Conservation (phyloP, 768 basidiomycete genomes). For the Agaricus subrufescens region DNA sequence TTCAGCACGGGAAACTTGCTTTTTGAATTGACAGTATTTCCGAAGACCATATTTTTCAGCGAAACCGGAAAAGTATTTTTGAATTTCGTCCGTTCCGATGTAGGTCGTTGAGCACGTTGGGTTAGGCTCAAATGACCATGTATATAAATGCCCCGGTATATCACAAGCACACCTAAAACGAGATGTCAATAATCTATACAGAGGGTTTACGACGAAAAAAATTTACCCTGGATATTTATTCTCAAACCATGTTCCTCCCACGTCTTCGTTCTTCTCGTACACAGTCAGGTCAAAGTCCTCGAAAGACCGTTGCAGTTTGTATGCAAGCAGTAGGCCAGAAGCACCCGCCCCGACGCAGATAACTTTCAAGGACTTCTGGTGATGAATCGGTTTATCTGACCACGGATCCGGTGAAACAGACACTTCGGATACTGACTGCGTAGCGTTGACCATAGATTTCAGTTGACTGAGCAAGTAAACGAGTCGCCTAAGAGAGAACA, state of each 20-base stretch:
- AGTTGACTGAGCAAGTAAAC: too few relatives aligned
- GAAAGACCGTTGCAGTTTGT: slow-evolving; percentile 31
- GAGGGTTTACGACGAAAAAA: background rate
- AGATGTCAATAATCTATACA: background rate
- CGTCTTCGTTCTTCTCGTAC: slow-evolving; percentile 27
- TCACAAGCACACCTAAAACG: slow-evolving; percentile 16
- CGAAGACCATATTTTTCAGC: slow-evolving; percentile 16
- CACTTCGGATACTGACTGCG: too few relatives aligned
- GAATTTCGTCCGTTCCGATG: slow-evolving; percentile 19
- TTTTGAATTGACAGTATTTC: slow-evolving; percentile 18
- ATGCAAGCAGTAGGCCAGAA: slow-evolving; percentile 27
- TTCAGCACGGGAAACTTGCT: slow-evolving; percentile 15
- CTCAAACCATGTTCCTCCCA: slow-evolving; percentile 30
- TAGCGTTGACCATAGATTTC: too few relatives aligned
- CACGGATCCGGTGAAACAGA: background rate
- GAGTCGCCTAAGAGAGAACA: too few relatives aligned
- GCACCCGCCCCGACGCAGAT: slow-evolving; percentile 30
- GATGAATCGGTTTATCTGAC: slow-evolving; percentile 19
- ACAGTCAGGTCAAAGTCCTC: slow-evolving; percentile 24
- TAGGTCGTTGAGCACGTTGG: slow-evolving; percentile 21
- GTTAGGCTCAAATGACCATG: slow-evolving; percentile 21
- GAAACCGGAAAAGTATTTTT: slow-evolving; percentile 17
- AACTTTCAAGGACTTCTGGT: slow-evolving; percentile 23
- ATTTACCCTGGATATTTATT: slow-evolving; percentile 31
- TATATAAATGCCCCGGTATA: slow-evolving; percentile 1